Conservation (phyloP, 148 eudicot species). For the Bassia scoparia region DNA sequence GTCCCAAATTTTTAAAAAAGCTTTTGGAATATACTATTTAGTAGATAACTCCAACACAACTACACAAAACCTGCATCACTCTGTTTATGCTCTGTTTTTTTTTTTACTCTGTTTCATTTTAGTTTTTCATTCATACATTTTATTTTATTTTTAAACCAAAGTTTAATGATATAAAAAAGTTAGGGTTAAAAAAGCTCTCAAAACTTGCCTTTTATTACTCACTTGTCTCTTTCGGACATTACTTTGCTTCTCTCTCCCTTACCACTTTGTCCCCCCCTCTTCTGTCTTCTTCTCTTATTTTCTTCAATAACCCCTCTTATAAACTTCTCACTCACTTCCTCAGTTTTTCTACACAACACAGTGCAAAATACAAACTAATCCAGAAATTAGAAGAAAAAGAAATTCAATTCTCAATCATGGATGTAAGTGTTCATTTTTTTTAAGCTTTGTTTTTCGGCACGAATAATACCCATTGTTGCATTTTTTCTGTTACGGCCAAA, state of each 20-base stretch:
- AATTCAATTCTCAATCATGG: constrained; percentile 23
- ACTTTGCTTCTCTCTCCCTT: constrained; percentile 24
- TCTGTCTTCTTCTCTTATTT: not conserved
- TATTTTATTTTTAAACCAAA: too few species aligned
- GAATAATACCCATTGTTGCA: too few species aligned
- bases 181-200: too few species aligned
- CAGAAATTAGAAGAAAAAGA: not conserved
- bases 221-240: constrained; percentile 33
- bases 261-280: constrained; percentile 23
- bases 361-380: too few species aligned
- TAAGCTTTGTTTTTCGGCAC: not conserved
- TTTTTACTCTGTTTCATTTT: too few species aligned
- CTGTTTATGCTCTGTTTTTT: constrained; percentile 26
- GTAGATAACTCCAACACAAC: constrained; percentile 5
- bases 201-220: constrained; percentile 20
- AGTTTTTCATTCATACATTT: too few species aligned
- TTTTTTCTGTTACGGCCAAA: too few species aligned
- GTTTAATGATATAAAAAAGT: too few species aligned
- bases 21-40: constrained; percentile 17
- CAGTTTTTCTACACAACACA: not conserved
- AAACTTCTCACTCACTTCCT: not conserved
- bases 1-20: not conserved
- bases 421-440: constrained; percentile 25
- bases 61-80: constrained; percentile 1
- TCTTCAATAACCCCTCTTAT: not conserved